A percentile compares a stretch with the other conserved stretches of the same genome.
These are phyloP conservation scores for Phytophthora citrophthora DNA, from an alignment of 352 stramenopile genomes.

Conservation along the genomic window DNA sequence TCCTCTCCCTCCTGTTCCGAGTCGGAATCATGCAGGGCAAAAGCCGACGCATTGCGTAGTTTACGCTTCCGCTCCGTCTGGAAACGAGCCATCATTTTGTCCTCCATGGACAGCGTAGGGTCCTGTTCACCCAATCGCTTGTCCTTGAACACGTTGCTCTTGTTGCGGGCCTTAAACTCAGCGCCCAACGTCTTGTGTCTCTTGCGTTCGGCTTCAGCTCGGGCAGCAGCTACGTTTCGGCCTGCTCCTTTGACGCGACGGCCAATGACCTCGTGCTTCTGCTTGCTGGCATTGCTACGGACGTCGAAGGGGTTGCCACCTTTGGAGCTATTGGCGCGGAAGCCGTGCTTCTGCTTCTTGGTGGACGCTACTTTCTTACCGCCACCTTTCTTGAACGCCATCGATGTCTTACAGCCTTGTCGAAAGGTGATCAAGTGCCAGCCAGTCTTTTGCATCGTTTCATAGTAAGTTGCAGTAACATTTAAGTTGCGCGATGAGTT, in stretches of 20 bases:
- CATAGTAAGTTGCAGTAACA: too few relatives aligned
- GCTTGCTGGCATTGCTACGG: conserved; percentile 75
- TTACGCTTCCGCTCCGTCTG: conserved; percentile 90
- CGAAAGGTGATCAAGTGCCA: too few relatives aligned
- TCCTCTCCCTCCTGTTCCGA: conserved; percentile 73
- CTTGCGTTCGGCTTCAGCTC: conserved; percentile 83
- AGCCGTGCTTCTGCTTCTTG: conserved; percentile 30
- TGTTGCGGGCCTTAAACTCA: conserved; percentile 86
- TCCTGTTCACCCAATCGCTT: conserved; percentile 86
- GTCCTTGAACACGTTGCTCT: conserved; percentile 91
- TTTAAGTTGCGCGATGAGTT: too few relatives aligned
- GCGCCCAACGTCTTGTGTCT: conserved; percentile 85
- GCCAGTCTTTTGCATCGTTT: too few relatives aligned
- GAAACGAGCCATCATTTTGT: conserved; percentile 93
- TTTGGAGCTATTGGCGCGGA: conserved; percentile 29
- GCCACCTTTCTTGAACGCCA: conserved; percentile 59
- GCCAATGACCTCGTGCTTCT: conserved; percentile 93
- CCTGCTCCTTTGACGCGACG: conserved; percentile 88
- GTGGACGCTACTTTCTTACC: conserved; percentile 37
- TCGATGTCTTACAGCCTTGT: not conserved
- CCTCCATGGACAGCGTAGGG: conserved; percentile 86
- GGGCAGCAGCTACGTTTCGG: conserved; percentile 88
- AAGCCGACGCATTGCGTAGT: conserved; percentile 75
- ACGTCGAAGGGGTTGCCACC: conserved; percentile 92
- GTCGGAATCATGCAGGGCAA: conserved; percentile 83